A percentile compares a stretch with the other conserved stretches of the same genome.
phyloP scores from a whole-genome alignment of 176 grass and related monocot genomes.

The Bonia amplexicaulis region DNA sequence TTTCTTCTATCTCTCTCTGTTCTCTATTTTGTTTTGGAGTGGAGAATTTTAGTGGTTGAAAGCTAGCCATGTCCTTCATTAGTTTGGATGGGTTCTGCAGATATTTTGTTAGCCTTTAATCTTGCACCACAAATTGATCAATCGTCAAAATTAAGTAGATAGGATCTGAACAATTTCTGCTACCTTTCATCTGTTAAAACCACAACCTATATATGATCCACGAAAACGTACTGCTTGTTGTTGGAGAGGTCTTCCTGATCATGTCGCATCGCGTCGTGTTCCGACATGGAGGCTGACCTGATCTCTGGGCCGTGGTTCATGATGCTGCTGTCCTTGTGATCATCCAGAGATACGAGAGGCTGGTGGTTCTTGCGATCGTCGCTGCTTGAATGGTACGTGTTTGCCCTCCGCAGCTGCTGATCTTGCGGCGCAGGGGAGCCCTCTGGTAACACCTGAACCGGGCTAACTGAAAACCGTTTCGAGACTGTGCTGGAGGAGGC shows the following conservation, averaged over 20 bases:
- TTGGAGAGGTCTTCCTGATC: background rate
- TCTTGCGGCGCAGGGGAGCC: background rate
- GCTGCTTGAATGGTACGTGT: background rate
- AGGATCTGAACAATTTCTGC: background rate
- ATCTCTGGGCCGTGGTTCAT: background rate
- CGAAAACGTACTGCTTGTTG: background rate
- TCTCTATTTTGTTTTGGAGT: background rate
- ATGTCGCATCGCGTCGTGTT: background rate
- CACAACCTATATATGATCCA: background rate
- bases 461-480: constrained; percentile 20
- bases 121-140: background rate
- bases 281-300: constrained; percentile 15
- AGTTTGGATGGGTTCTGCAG: background rate
- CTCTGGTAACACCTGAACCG: background rate
- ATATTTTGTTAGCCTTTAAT: background rate
- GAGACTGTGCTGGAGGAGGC: constrained; percentile 2
- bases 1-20: background rate
- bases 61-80: background rate
- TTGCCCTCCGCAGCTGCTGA: constrained; percentile 7
- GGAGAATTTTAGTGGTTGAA: background rate
- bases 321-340: background rate
- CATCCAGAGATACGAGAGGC: background rate
- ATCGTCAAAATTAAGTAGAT: background rate
- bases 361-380: background rate
- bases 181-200: background rate